Evolutionary conservation across 192 early-diverging fungal species (phyloP).

Genomic region (Mycoemilia scoparia): DNA sequence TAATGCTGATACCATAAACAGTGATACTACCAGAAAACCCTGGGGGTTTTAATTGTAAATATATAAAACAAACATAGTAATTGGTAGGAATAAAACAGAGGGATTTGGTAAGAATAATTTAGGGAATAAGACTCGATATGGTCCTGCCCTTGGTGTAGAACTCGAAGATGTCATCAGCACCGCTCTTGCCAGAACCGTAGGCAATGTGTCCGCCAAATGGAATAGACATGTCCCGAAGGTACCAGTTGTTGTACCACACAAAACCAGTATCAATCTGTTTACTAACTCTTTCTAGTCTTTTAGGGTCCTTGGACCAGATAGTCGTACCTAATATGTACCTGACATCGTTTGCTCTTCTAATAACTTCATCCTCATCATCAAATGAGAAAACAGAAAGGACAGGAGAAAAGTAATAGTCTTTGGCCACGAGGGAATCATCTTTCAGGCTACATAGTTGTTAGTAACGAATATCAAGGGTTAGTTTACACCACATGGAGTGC

Average conservation of each 20-base stretch:
- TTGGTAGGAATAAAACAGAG: no score
- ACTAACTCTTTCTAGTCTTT: slow-evolving; percentile 37
- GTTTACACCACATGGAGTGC: neutral
- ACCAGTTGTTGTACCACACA: slow-evolving; percentile 68
- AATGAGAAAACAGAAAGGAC: slow-evolving; percentile 63
- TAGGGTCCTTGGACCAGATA: slow-evolving; percentile 50
- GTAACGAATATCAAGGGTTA: neutral
- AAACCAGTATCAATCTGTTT: slow-evolving; percentile 44
- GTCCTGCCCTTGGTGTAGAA: slow-evolving; percentile 48
- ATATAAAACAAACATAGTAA: no score
- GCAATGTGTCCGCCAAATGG: slow-evolving; percentile 61
- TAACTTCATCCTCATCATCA: slow-evolving; percentile 46
- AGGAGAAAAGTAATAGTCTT: slow-evolving; percentile 80
- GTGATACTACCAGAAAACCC: no score
- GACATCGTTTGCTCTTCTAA: slow-evolving; percentile 50
- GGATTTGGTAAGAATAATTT: no score
- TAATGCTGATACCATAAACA: no score
- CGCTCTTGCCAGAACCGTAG: slow-evolving; percentile 43
- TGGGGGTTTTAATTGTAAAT: no score
- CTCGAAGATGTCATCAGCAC: slow-evolving; percentile 37
- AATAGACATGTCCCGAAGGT: slow-evolving; percentile 49
- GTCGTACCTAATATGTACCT: slow-evolving; percentile 58
- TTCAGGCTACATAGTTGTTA: slow-evolving; percentile 3
- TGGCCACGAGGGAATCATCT: slow-evolving; percentile 29
- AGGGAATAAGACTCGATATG: no score